These are phyloP conservation scores for Cryptosporidium tyzzeri DNA, from an alignment of 169 alveolate species.

Conservation along the genomic window DNA sequence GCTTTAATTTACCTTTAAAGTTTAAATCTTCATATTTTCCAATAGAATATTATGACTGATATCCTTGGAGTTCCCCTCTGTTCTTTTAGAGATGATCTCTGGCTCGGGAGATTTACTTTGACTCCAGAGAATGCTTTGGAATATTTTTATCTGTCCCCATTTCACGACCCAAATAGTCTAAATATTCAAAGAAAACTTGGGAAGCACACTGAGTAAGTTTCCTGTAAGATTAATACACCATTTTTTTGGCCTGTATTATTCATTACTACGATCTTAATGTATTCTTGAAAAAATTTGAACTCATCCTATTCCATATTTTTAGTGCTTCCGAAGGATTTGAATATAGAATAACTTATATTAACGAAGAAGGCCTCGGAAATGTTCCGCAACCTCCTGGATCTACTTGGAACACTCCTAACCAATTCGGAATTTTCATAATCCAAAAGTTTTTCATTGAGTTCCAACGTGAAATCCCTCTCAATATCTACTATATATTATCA, in stretches of 20 bases:
- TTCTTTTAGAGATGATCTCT: constrained; percentile 68
- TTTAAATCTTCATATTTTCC: neutral
- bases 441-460: constrained; percentile 59
- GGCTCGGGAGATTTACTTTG: constrained; percentile 55
- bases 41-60: constrained; percentile 27
- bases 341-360: constrained; percentile 41
- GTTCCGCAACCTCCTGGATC: constrained; percentile 74
- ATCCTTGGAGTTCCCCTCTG: constrained; percentile 51
- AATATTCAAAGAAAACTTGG: constrained; percentile 57
- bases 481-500: constrained; percentile 58
- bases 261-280: neutral
- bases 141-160: constrained; percentile 61
- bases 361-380: constrained; percentile 66
- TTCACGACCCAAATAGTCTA: constrained; percentile 64
- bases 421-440: constrained; percentile 64
- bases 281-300: neutral
- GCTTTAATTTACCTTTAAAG: neutral
- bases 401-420: constrained; percentile 70
- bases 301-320: neutral
- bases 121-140: constrained; percentile 59
- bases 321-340: constrained; percentile 56
- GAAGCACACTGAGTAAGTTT: constrained; percentile 35
- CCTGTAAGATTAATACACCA: neutral
- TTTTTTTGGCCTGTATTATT: neutral
- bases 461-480: constrained; percentile 64